Evolutionary conservation across 345 rosid genomes (phyloP).

Genomic region (Iberis pinnata): DNA sequence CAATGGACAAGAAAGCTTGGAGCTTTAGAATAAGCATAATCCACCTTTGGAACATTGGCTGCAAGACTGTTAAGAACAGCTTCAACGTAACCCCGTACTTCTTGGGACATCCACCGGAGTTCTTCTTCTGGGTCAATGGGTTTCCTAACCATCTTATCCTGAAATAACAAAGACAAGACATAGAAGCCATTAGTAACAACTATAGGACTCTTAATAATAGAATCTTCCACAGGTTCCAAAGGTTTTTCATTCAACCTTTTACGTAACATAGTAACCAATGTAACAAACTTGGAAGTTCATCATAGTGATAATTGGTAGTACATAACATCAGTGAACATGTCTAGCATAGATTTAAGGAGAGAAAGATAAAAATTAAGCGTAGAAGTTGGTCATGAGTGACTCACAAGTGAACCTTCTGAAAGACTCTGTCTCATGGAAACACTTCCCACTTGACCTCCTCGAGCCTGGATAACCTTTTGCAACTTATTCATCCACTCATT

Average conservation of each 20-base stretch:
- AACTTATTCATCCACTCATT: constrained; percentile 79
- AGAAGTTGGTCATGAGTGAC: constrained; percentile 27
- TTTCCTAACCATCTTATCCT: constrained; percentile 79
- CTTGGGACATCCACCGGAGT: constrained; percentile 96
- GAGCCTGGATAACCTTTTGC: constrained; percentile 56
- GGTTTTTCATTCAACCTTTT: too few species aligned
- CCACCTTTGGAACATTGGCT: constrained; percentile 96
- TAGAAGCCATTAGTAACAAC: too few species aligned
- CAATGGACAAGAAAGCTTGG: not conserved
- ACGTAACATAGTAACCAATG: too few species aligned
- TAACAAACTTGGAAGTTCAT: too few species aligned
- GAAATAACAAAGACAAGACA: constrained; percentile 7
- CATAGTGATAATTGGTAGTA: too few species aligned
- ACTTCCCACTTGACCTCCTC: constrained; percentile 54
- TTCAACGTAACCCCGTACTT: constrained; percentile 98
- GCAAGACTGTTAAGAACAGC: constrained; percentile 99
- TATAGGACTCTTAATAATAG: too few species aligned
- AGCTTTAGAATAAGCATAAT: constrained; percentile 15
- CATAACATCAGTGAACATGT: too few species aligned
- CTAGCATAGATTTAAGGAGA: not conserved
- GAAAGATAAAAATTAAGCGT: too few species aligned
- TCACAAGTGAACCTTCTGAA: constrained; percentile 93
- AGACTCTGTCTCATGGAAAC: constrained; percentile 70
- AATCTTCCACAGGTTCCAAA: too few species aligned
- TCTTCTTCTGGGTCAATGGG: constrained; percentile 94